Evolutionary conservation across 805 yeast genomes (phyloP), one percentile per base, ranked within the genome.

Genomic region (Spathaspora girioi): DNA sequence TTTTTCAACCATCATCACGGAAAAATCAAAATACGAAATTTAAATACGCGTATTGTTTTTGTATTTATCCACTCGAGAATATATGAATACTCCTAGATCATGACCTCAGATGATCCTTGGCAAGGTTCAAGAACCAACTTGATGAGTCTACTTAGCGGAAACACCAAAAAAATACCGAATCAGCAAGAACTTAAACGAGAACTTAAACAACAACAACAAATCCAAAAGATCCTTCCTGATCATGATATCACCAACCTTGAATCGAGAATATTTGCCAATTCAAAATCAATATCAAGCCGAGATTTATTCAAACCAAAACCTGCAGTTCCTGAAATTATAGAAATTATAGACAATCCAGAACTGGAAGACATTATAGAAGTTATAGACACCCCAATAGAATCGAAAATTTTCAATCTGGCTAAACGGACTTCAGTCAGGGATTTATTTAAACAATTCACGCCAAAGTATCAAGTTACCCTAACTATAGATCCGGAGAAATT

Each of bases 391-490:
- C 19, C 20, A 5, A 19, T 41, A 12, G 40, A 35, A 35, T 38
- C 59, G 2, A 60, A 61, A 32, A 56, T 66, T 5, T 65, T 48
- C 43, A 53, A 56, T 20, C 47, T 41, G 7, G 49, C 59, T 18
- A 63, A 63, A 51, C 47, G 64, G 38, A 57, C 68, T 0, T 61
- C 71, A 11, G 67, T 73, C 43, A 68, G 63, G 46, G 79, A 80
- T 55, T 66, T 82, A 3, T 78, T 80, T 56, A 84, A 81, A 55
- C 78, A 89, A 0, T 64, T 89, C 11, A 55, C 47, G 40, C 47
- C 20, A 5, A 38, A 43, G 27, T 20, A 15, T 8, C 29, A 50
- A 43, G 66, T 68, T 7, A 61, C 62, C 1, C 55, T 69, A 15
- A 62, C 58, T 38, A 46, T 73, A 3, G 53, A 59, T 20, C 59